phyloP scores from a whole-genome alignment of 2,329 filamentous ascomycete genomes.

The Diaporthe sp. region DNA sequence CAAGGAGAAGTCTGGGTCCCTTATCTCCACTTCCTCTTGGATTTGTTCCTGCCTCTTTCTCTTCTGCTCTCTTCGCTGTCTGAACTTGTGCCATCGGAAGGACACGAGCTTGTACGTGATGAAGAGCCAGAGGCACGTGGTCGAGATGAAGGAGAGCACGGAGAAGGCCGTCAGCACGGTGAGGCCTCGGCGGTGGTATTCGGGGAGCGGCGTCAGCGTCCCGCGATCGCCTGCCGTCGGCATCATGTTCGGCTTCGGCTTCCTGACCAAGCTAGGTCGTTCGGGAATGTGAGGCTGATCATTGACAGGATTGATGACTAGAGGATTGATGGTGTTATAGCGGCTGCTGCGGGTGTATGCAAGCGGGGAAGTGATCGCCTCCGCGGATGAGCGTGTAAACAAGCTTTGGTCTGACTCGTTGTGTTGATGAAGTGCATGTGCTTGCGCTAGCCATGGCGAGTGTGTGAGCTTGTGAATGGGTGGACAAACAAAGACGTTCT shows the following conservation, averaged over 20 bases:
- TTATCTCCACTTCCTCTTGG: neutral
- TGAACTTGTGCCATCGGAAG: neutral
- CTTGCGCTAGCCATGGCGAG: neutral
- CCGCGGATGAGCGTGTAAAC: neutral
- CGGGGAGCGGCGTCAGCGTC: constrained; percentile 15
- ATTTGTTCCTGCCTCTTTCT: neutral
- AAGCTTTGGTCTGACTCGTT: constrained; percentile 23
- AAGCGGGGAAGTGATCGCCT: neutral
- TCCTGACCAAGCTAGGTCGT: neutral
- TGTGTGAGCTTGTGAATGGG: neutral
- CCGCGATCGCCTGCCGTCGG: neutral
- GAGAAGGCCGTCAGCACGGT: constrained; percentile 37
- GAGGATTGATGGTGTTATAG: neutral
- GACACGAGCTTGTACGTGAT: constrained; percentile 37
- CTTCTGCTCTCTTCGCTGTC: neutral
- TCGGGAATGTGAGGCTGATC: neutral
- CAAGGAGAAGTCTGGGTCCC: neutral
- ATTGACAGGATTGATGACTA: neutral
- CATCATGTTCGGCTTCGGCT: neutral
- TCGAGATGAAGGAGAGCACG: constrained; percentile 39
- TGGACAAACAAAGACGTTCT: neutral
- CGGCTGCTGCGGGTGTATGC: constrained; percentile 8
- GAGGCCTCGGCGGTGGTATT: constrained; percentile 36
- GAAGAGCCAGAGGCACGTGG: constrained; percentile 36
- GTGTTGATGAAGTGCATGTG: neutral